Evolutionary conservation across 371 early-diverging fungal species (phyloP), one percentile per base, ranked within the genome.

Genomic region (Apophysomyces sp.): DNA sequence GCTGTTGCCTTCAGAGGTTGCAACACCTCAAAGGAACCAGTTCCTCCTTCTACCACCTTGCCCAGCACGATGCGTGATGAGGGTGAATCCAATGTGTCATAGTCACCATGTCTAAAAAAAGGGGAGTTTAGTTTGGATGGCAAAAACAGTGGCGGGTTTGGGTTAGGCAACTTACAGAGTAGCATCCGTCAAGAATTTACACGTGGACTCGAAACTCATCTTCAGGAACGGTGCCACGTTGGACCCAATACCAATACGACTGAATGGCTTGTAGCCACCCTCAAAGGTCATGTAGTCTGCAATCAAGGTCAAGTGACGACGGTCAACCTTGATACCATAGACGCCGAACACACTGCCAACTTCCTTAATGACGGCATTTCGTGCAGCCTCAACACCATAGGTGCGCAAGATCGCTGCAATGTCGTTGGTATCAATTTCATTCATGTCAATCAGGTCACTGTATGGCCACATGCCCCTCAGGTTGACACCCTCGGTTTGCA

Each of bases 251-350:
- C 97, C 95, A 63, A 90, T 91, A 51, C 98, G 91, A 82, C 95
- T 97, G 85, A 98, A 97, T 16, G 99, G 93, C 69, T 95, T 96
- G 84, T 93, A 98, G 4, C 93, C 97, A 60, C 99, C 99, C 78
- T 96, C 97, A 71, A 94, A 95, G 0, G 99, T 99, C 99, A 99
- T 99, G 78, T 98, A 99, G 72, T 99, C 99, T 37, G 98, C 98
- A 74, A 99, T 95, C 54, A 99, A 71, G 4, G 93, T 86, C 74
- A 99, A 85, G 77, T 99, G 99, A 31, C 99, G 92, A 36, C 83
- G 81, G 79, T 99, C 96, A 54, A 99, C 96, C 59, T 76, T 84
- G 68, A 99, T 99, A 67, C 99, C 96, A 74, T 99, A 99, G 1
- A 93, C 98, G 51, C 87, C 95, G 78, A 99, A 99, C 29, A 99